phyloP scores from a whole-genome alignment of 1,284 basidiomycete genomes.

The Ustilago trichophora region DNA sequence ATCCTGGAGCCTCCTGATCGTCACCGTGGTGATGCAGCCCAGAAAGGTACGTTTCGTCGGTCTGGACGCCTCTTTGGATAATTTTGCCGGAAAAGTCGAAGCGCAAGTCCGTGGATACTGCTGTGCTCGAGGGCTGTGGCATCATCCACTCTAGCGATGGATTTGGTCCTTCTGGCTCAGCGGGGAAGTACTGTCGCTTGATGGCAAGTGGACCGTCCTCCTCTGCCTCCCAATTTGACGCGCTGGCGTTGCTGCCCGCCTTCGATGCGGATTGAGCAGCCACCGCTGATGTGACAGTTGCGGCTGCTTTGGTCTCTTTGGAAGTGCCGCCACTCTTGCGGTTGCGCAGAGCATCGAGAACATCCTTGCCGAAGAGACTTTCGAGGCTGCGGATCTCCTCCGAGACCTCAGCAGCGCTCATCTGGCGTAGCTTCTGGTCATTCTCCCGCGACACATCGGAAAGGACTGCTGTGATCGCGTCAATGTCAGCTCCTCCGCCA shows the following conservation, averaged over 20 bases:
- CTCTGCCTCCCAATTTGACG: conserved; percentile 68
- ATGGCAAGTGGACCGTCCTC: conserved; percentile 84
- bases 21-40: conserved; percentile 85
- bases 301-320: neutral
- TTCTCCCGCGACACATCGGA: conserved; percentile 51
- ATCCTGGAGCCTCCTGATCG: conserved; percentile 83
- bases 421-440: conserved; percentile 49
- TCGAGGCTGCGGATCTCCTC: conserved; percentile 55
- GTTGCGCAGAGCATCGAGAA: conserved; percentile 50
- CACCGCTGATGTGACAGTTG: conserved; percentile 33
- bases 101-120: conserved; percentile 27
- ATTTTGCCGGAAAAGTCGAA: conserved; percentile 57
- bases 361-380: conserved; percentile 53
- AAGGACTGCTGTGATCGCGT: conserved; percentile 46
- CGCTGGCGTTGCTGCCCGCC: conserved; percentile 2
- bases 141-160: conserved; percentile 58
- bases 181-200: conserved; percentile 82
- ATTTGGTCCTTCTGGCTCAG: conserved; percentile 67
- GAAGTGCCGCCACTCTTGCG: conserved; percentile 24
- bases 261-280: conserved; percentile 68
- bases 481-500: conserved; percentile 58
- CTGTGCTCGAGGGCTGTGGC: conserved; percentile 2
- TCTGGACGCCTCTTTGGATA: conserved; percentile 12
- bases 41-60: conserved; percentile 48
- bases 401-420: conserved; percentile 51